Evolutionary conservation across 805 yeast genomes (phyloP).

Genomic region (Sugiyamaella smithiae): DNA sequence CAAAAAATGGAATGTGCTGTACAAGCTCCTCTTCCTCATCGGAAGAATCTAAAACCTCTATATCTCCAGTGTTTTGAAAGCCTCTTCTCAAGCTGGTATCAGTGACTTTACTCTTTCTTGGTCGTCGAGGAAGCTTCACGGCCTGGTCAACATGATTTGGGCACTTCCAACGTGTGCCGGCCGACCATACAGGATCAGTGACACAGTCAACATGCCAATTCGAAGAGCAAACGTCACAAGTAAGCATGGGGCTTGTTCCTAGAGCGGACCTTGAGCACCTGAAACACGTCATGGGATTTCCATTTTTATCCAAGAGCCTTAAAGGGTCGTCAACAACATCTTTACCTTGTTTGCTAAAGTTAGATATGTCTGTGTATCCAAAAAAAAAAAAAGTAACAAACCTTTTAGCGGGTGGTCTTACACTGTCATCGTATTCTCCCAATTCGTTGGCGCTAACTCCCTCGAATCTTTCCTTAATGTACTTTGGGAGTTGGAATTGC

Average conservation of each 20-base stretch:
- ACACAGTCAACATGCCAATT: conserved; percentile 91
- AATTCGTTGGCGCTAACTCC: conserved; percentile 63
- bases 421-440: conserved; percentile 72
- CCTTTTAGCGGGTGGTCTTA: conserved; percentile 46
- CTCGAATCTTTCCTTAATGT: conserved; percentile 65
- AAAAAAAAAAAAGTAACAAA: neutral
- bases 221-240: conserved; percentile 79
- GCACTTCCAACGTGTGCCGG: conserved; percentile 85
- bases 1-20: conserved; percentile 27
- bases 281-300: conserved; percentile 68
- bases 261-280: conserved; percentile 72
- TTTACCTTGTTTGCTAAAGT: conserved; percentile 2
- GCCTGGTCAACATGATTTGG: conserved; percentile 69
- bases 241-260: conserved; percentile 53
- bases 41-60: conserved; percentile 48
- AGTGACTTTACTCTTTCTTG: conserved; percentile 50
- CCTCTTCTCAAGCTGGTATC: conserved; percentile 58
- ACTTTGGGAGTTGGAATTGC: conserved; percentile 64
- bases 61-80: conserved; percentile 51
- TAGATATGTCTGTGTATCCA: conserved; percentile 4
- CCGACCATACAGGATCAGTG: conserved; percentile 69
- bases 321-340: conserved; percentile 20
- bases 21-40: conserved; percentile 38
- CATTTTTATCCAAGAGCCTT: conserved; percentile 59
- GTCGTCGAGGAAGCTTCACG: conserved; percentile 29